Evolutionary conservation across 2,329 filamentous ascomycete species (phyloP), one percentile per base, ranked within the genome.

Genomic region (Exophiala phaeomuriformis): DNA sequence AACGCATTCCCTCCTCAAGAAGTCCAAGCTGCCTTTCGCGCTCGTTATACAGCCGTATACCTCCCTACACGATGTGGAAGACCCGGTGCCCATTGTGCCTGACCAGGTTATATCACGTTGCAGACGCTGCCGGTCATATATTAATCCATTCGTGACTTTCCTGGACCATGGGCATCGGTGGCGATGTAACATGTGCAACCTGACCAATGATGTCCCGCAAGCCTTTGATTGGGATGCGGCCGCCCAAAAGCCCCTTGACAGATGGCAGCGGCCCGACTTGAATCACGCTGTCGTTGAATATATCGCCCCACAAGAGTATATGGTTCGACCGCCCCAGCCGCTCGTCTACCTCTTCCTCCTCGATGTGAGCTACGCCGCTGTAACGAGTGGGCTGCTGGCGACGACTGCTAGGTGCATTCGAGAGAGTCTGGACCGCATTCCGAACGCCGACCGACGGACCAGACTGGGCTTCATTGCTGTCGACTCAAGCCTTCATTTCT

Each of bases 111-210:
- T 98, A 68, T 94, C 91, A 53, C 85, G 93, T 66, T 98, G 93
- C 77, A 83, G 93, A 70, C 85, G 93, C 72, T 98, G 93, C 73
- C 81, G 93, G 64, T 93, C 91, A 52, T 97, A 97, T 70, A 97
- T 97, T 77, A 97, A 97, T 69, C 90, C 93, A 8, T 98, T 91
- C 64, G 93, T 95, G 55, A 89, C 88, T 44, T 98, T 98, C 74
- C 76, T 98, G 57, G 93, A 98, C 65, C 89, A 97, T 67, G 93
- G 93, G 44, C 93, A 98, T 73, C 82, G 93, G 67, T 98, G 93
- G 93, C 85, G 91, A 66, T 98, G 93, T 76, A 98, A 98, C 74
- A 96, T 98, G 90, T 98, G 93, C 72, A 97, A 95, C 71, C 77
- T 98, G 61, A 96, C 90, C 63, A 98, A 98, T 69, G 93, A 98